Evolutionary conservation across 202 grass and related monocot species (phyloP).

Genomic region (Zoysia matrella): DNA sequence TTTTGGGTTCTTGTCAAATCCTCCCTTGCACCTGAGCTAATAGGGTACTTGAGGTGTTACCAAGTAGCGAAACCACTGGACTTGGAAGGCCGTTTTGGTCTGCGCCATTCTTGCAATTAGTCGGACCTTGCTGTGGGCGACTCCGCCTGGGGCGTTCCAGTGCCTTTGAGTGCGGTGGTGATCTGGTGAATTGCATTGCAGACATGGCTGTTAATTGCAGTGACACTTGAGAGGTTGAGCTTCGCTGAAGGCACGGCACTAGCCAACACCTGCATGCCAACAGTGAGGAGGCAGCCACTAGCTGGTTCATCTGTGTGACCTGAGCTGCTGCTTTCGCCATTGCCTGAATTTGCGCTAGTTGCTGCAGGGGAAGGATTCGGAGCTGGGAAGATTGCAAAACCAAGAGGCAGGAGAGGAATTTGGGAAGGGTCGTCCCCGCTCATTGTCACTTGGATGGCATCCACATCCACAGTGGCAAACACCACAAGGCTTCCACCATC

Average conservation of each 20-base stretch:
- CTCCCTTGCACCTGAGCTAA: slow-evolving; percentile 62
- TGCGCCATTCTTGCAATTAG: slow-evolving; percentile 36
- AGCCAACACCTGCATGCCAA: slow-evolving; percentile 88
- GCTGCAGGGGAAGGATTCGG: slow-evolving; percentile 33
- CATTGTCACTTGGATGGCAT: slow-evolving; percentile 94
- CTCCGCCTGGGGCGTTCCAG: slow-evolving; percentile 34
- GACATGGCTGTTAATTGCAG: slow-evolving; percentile 86
- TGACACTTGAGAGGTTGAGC: slow-evolving; percentile 86
- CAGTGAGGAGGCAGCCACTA: slow-evolving; percentile 83
- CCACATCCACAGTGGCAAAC: slow-evolving; percentile 79
- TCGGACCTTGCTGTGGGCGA: slow-evolving; percentile 30
- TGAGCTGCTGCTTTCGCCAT: slow-evolving; percentile 13
- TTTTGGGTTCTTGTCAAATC: slow-evolving; percentile 70
- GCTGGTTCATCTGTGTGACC: slow-evolving; percentile 29
- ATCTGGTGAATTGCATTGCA: slow-evolving; percentile 83
- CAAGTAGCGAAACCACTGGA: slow-evolving; percentile 35
- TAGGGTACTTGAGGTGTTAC: slow-evolving; percentile 25
- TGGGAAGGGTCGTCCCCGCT: slow-evolving; percentile 88
- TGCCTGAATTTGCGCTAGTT: slow-evolving; percentile 8
- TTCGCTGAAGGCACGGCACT: slow-evolving; percentile 88
- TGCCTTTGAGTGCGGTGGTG: slow-evolving; percentile 55
- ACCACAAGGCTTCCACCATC: slow-evolving; percentile 78
- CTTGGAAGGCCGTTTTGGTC: slow-evolving; percentile 44
- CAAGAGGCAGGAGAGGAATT: slow-evolving; percentile 85
- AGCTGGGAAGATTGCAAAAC: slow-evolving; percentile 82